phyloP scores from a whole-genome alignment of 805 yeast species.

The Cyberlindnera meyerae region DNA sequence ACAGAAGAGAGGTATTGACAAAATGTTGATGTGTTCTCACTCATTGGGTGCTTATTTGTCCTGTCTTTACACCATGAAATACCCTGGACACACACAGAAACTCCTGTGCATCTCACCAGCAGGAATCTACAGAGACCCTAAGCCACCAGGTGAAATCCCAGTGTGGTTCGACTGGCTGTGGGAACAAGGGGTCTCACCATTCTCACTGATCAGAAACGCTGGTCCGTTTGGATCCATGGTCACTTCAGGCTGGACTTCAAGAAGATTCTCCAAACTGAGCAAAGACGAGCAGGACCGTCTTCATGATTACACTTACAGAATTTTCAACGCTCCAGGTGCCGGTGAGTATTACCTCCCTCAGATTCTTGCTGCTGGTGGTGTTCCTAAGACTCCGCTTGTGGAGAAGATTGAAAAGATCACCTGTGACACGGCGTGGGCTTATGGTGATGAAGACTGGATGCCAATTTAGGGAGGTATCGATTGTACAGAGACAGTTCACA shows the following conservation, averaged over 20 bases:
- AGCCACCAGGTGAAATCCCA: slow-evolving; percentile 49
- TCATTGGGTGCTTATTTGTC: slow-evolving; percentile 89
- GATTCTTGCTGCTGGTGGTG: slow-evolving; percentile 85
- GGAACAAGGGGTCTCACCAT: slow-evolving; percentile 87
- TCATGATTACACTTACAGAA: slow-evolving; percentile 77
- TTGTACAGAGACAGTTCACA: slow-evolving; percentile 26
- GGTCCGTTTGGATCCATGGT: slow-evolving; percentile 82
- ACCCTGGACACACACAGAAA: slow-evolving; percentile 59
- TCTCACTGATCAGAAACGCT: slow-evolving; percentile 66
- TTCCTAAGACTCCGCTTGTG: slow-evolving; percentile 71
- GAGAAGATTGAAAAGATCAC: slow-evolving; percentile 37
- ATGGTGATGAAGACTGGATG: slow-evolving; percentile 80
- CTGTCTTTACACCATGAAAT: slow-evolving; percentile 57
- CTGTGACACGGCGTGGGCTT: slow-evolving; percentile 74
- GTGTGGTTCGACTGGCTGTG: slow-evolving; percentile 75
- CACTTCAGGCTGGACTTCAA: slow-evolving; percentile 83
- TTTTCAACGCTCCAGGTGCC: slow-evolving; percentile 82
- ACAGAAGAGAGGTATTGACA: slow-evolving; percentile 37
- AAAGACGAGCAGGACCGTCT: slow-evolving; percentile 43
- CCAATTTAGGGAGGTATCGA: slow-evolving; percentile 34
- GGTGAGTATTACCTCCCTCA: slow-evolving; percentile 91
- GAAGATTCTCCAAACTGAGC: slow-evolving; percentile 65
- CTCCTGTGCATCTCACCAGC: slow-evolving; percentile 87
- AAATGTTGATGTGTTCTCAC: slow-evolving; percentile 70
- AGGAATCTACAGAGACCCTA: slow-evolving; percentile 56